These are phyloP conservation scores for Oleoguttula mirabilis DNA, from an alignment of 495 filamentous ascomycete genomes.

Conservation along the genomic window DNA sequence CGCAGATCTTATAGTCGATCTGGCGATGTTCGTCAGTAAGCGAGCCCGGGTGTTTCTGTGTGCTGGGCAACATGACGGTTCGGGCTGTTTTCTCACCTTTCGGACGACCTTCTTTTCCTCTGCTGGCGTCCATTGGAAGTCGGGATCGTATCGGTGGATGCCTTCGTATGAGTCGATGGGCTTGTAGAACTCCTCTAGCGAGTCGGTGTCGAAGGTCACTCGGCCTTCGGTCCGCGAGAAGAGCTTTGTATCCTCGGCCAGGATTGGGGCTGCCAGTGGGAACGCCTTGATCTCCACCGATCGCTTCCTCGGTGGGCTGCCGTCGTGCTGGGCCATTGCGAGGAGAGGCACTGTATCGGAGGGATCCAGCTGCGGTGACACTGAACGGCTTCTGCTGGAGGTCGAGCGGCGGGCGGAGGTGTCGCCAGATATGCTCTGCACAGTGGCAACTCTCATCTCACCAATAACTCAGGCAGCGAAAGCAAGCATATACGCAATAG, in stretches of 20 bases:
- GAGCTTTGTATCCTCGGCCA: not conserved
- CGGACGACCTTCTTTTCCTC: slow-evolving; percentile 58
- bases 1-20: slow-evolving; percentile 46
- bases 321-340: not conserved
- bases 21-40: too few species aligned
- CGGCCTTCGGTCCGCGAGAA: slow-evolving; percentile 1
- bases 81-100: slow-evolving; percentile 37
- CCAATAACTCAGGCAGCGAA: too few species aligned
- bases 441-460: too few species aligned
- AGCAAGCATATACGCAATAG: too few species aligned
- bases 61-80: slow-evolving; percentile 10
- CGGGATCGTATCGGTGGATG: slow-evolving; percentile 62
- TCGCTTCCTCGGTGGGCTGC: not conserved
- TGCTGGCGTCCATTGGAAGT: slow-evolving; percentile 54
- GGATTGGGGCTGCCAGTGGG: not conserved
- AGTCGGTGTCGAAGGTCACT: slow-evolving; percentile 19
- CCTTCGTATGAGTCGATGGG: slow-evolving; percentile 56
- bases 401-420: too few species aligned
- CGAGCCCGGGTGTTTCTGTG: too few species aligned
- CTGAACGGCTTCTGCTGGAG: too few species aligned
- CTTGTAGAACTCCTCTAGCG: slow-evolving; percentile 37
- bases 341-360: not conserved
- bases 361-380: too few species aligned
- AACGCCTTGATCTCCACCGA: not conserved
- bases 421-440: too few species aligned